Conservation (phyloP, 2,329 filamentous ascomycete species). For the Fusarium robinianum region DNA sequence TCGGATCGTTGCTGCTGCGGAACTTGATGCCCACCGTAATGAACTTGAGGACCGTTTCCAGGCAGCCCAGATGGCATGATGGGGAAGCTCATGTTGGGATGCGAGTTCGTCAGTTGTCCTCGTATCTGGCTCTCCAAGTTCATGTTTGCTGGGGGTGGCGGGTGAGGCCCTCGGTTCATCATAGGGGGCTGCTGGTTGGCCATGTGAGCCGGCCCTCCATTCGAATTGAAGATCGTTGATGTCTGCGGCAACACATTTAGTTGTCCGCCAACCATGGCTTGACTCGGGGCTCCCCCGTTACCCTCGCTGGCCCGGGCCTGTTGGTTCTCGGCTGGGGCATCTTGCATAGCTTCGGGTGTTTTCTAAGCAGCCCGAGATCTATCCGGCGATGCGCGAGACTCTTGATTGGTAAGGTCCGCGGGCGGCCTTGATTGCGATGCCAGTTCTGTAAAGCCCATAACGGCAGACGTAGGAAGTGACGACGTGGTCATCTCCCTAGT, state of each 20-base stretch:
- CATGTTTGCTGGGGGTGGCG: not conserved
- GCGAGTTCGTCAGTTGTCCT: not conserved
- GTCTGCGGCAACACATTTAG: no score
- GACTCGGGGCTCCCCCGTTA: no score
- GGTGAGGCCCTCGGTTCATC: not conserved
- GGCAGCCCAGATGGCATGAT: not conserved
- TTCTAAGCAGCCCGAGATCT: conserved; percentile 30
- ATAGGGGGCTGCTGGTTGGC: no score
- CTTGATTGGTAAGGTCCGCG: not conserved
- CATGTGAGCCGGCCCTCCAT: no score
- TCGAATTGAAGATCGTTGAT: no score
- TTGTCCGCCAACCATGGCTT: no score
- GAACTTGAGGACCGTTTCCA: no score
- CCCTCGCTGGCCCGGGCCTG: not conserved
- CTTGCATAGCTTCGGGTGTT: conserved; percentile 18
- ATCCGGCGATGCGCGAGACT: conserved; percentile 11
- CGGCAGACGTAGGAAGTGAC: conserved; percentile 31
- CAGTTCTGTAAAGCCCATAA: conserved; percentile 25
- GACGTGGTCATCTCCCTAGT: conserved; percentile 18
- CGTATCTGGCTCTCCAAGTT: not conserved
- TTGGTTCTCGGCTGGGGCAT: not conserved
- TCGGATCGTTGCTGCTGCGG: conserved; percentile 16
- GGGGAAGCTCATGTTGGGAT: conserved; percentile 1
- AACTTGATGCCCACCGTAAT: no score
- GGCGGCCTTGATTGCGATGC: conserved; percentile 6